These are phyloP conservation scores for Yamadazyma aaseri DNA, from an alignment of 1,139 yeast species.

Conservation along the genomic window DNA sequence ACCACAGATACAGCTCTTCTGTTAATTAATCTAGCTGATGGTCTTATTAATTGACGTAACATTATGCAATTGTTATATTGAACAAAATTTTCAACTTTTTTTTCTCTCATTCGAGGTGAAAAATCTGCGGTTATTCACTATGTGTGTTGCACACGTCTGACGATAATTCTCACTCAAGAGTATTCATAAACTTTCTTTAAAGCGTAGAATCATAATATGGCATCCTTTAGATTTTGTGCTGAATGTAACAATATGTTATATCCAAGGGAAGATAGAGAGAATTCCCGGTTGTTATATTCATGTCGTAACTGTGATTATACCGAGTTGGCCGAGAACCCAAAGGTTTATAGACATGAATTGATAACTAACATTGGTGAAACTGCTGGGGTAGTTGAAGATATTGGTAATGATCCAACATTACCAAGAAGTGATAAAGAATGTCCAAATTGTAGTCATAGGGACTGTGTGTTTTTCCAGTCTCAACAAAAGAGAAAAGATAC, in stretches of 20 bases:
- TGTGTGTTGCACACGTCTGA: slow-evolving; percentile 1
- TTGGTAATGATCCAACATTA: slow-evolving; percentile 93
- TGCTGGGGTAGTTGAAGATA: slow-evolving; percentile 96
- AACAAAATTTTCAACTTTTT: slow-evolving; percentile 3
- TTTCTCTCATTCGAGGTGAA: too few species aligned
- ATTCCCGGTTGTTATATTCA: slow-evolving; percentile 73
- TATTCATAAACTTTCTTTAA: background rate
- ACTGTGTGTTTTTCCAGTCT: slow-evolving; percentile 94
- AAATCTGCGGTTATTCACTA: background rate
- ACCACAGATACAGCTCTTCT: slow-evolving; percentile 22
- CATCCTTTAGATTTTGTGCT: slow-evolving; percentile 89
- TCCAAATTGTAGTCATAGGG: slow-evolving; percentile 82
- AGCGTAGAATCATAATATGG: slow-evolving; percentile 44
- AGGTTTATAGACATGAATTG: slow-evolving; percentile 90
- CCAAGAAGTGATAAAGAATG: slow-evolving; percentile 94
- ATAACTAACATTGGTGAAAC: slow-evolving; percentile 89
- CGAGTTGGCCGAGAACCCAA: slow-evolving; percentile 84
- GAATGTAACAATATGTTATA: slow-evolving; percentile 98
- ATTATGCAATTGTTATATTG: slow-evolving; percentile 5
- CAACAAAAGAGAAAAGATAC: slow-evolving; percentile 96
- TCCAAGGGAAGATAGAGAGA: slow-evolving; percentile 91
- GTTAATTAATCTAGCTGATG: slow-evolving; percentile 32
- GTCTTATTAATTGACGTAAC: slow-evolving; percentile 42
- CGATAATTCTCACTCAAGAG: background rate
- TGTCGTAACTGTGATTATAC: slow-evolving; percentile 96